A percentile compares a stretch with the other conserved stretches of the same genome.
Evolutionary conservation across 306 rosid genomes (phyloP).

Genomic region (Pyrus bretschneideri): DNA sequence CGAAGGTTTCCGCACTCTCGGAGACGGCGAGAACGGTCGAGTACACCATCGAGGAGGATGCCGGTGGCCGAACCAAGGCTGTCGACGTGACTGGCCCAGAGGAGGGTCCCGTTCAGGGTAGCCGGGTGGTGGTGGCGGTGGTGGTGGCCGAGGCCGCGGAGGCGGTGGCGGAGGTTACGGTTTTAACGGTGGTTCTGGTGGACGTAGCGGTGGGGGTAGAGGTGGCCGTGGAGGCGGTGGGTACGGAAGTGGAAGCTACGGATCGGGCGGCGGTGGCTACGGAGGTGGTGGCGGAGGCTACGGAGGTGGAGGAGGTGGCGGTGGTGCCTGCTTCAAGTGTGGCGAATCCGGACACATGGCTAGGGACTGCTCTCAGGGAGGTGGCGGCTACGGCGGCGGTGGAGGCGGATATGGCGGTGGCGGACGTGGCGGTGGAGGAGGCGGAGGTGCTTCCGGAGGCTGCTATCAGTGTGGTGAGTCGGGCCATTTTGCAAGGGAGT

Average conservation of each 20-base stretch:
- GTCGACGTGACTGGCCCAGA: conserved; percentile 75
- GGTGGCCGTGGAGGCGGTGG: conserved; percentile 18
- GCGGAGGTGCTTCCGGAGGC: conserved; percentile 26
- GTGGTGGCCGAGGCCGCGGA: conserved; percentile 16
- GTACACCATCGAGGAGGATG: conserved; percentile 50
- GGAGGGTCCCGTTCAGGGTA: conserved; percentile 51
- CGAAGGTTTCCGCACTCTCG: conserved; percentile 73
- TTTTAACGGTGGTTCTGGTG: conserved; percentile 6
- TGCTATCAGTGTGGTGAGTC: conserved; percentile 49
- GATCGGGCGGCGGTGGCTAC: conserved; percentile 34
- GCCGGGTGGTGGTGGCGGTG: conserved; percentile 51
- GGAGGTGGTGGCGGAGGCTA: conserved; percentile 29
- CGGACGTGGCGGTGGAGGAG: conserved; percentile 28
- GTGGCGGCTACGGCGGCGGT: conserved; percentile 8
- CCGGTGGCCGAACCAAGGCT: conserved; percentile 73
- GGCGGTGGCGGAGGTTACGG: conserved; percentile 20
- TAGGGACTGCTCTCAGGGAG: conserved; percentile 38
- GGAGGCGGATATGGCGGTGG: conserved; percentile 31
- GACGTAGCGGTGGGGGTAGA: conserved; percentile 11
- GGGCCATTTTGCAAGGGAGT: conserved; percentile 62
- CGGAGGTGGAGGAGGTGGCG: conserved; percentile 18
- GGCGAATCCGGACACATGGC: conserved; percentile 45
- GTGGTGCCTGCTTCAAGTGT: conserved; percentile 44
- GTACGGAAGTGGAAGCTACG: conserved; percentile 16
- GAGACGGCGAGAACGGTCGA: conserved; percentile 73